Percentiles rank a stretch among this genome's conserved stretches.
phyloP scores from a whole-genome alignment of 2,329 filamentous ascomycete species.

The Fusarium poae region DNA sequence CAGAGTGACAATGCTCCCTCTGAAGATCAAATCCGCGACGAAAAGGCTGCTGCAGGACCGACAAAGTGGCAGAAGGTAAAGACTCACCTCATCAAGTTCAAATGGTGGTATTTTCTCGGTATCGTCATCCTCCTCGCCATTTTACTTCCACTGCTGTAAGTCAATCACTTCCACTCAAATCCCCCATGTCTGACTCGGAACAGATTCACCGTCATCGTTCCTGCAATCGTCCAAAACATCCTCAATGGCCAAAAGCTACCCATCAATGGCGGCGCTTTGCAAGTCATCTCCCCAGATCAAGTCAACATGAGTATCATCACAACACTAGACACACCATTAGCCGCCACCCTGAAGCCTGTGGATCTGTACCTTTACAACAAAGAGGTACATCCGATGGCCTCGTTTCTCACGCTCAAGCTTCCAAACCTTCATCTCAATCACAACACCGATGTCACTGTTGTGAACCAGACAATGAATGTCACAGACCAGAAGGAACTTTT shows the following conservation, averaged over 20 bases:
- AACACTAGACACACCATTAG: constrained; percentile 55
- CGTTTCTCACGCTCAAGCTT: constrained; percentile 47
- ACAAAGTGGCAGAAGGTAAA: constrained; percentile 53
- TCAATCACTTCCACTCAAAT: neutral
- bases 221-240: constrained; percentile 60
- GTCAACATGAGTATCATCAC: constrained; percentile 56
- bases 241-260: constrained; percentile 58
- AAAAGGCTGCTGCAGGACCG: constrained; percentile 6
- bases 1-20: constrained; percentile 33
- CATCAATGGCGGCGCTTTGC: constrained; percentile 54
- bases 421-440: constrained; percentile 53
- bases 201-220: constrained; percentile 62
- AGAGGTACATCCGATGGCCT: constrained; percentile 41
- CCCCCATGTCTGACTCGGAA: neutral
- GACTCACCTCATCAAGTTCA: constrained; percentile 58
- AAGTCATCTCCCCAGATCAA: constrained; percentile 51
- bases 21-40: constrained; percentile 33
- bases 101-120: constrained; percentile 60
- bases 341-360: constrained; percentile 55
- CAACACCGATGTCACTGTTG: constrained; percentile 54
- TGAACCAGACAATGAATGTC: constrained; percentile 54
- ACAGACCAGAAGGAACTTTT: constrained; percentile 57
- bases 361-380: constrained; percentile 59
- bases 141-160: constrained; percentile 61
- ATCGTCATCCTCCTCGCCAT: constrained; percentile 59